A percentile compares a stretch with the other conserved stretches of the same genome.
These are phyloP conservation scores for Dactylellina sp. DNA, from an alignment of 2,329 filamentous ascomycete species.

Conservation along the genomic window DNA sequence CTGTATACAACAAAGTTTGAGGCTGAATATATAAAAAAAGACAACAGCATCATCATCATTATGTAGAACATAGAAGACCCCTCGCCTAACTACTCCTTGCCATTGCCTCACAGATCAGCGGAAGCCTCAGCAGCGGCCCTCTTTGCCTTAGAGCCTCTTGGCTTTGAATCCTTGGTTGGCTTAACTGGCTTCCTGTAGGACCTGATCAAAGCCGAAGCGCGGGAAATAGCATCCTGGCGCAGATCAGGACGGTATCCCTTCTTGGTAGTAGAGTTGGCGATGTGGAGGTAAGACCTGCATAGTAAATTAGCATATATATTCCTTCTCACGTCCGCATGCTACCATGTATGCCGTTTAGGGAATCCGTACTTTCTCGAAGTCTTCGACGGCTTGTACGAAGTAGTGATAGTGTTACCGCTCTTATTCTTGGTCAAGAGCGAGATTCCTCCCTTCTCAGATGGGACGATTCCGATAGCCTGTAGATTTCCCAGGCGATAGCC, in stretches of 20 bases:
- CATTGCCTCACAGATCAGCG: constrained; percentile 48
- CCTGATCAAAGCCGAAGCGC: constrained; percentile 54
- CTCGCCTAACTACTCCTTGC: constrained; percentile 27
- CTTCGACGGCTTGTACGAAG: constrained; percentile 52
- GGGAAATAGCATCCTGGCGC: constrained; percentile 48
- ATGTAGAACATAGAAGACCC: constrained; percentile 19
- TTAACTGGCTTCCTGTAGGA: constrained; percentile 53
- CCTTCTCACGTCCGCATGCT: neutral
- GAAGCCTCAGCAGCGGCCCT: constrained; percentile 30
- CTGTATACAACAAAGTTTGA: constrained; percentile 44
- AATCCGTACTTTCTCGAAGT: constrained; percentile 51
- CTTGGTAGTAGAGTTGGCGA: constrained; percentile 54
- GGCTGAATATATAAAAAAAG: constrained; percentile 43
- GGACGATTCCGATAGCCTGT: constrained; percentile 54
- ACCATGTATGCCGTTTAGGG: neutral
- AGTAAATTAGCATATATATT: constrained; percentile 12
- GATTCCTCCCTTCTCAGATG: constrained; percentile 57
- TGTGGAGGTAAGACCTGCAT: constrained; percentile 48
- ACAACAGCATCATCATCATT: constrained; percentile 22
- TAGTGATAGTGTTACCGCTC: constrained; percentile 35
- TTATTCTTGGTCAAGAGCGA: constrained; percentile 56
- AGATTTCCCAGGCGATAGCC: constrained; percentile 27
- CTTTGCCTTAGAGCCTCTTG: constrained; percentile 54
- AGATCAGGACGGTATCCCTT: constrained; percentile 55
- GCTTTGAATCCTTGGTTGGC: constrained; percentile 47